Conservation (phyloP, 2,329 filamentous ascomycete genomes). For the Orbilia oligospora region DNA sequence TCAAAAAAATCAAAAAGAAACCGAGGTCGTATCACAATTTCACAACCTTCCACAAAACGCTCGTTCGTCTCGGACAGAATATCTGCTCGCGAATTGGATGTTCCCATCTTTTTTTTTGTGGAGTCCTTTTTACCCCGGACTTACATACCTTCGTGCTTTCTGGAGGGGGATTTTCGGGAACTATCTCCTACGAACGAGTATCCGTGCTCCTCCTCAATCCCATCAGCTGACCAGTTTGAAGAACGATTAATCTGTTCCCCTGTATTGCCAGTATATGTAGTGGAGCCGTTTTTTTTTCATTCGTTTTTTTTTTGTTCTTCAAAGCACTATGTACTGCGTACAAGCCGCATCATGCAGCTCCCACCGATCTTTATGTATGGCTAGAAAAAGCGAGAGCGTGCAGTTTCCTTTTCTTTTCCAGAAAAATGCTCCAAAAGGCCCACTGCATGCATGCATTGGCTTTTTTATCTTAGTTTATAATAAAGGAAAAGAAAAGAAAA, state of each 20-base stretch:
- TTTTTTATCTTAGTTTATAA: not conserved
- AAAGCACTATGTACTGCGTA: too few species aligned
- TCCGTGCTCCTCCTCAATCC: slow-evolving; percentile 33
- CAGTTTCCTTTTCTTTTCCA: slow-evolving; percentile 35
- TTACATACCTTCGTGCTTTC: not conserved
- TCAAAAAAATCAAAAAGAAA: slow-evolving; percentile 6
- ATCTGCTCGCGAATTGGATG: slow-evolving; percentile 18
- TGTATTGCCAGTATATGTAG: slow-evolving; percentile 19
- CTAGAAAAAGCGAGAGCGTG: slow-evolving; percentile 32
- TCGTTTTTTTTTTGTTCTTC: too few species aligned
- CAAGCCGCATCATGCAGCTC: slow-evolving; percentile 52
- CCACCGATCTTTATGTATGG: slow-evolving; percentile 41
- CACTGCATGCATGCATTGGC: slow-evolving; percentile 18
- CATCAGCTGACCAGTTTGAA: slow-evolving; percentile 19
- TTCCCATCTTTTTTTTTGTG: slow-evolving; percentile 16
- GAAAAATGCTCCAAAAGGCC: slow-evolving; percentile 23
- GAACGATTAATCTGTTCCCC: slow-evolving; percentile 6
- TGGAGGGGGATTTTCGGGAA: slow-evolving; percentile 33
- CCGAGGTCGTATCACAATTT: slow-evolving; percentile 30
- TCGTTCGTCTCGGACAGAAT: slow-evolving; percentile 1
- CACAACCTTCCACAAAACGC: slow-evolving; percentile 12
- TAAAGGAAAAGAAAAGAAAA: not conserved
- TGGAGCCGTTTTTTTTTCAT: slow-evolving; percentile 23
- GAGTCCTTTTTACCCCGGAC: slow-evolving; percentile 31
- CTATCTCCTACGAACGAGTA: slow-evolving; percentile 28